Base-by-base conservation (phyloP, 495 filamentous ascomycete species). In the Penicillium lagena region DNA sequence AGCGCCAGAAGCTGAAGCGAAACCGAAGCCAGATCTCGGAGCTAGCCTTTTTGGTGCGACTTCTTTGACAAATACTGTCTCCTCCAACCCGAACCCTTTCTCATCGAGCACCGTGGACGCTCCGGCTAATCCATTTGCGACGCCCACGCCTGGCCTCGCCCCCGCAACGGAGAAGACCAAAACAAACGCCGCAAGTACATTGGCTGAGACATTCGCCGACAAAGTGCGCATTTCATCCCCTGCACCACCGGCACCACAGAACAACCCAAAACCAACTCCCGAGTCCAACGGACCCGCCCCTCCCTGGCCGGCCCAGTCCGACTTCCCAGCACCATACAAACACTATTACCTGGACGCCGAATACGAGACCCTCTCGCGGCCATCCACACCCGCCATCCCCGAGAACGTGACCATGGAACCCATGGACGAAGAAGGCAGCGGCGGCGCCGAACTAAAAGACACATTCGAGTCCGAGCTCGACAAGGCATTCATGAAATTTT, bases 341-440 rank as follows among this genome's bases (percentile, higher is more conserved):
- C 59, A 75, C 37, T 87, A 80, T 65, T 83, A 86, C 71, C 79
- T 99, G 35, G 91, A 97, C 58, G 91, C 90, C 9, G 93, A 96
- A 50, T 90, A 88, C 71, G 94, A 97, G 60, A 83, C 81, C 12
- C 78, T 96, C 35, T 85, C 45, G 17, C 62, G 46, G 40, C 73
- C 60, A 51, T 78, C 45, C 50, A 77, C 46, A 40, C 66, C 53
- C 35, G 62, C 48, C 36, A 70, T 58, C 54, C 75, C 58, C 9
- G 72, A 68, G 29, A 77, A 71, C 39, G 68, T 75, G 39, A 70
- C 75, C 29, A 72, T 85, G 47, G 81, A 87, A 46, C 68, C 78
- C 27, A 64, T 70, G 46, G 71, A 74, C 9, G 74, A 79, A 42
- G 62, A 71, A 33, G 58, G 59, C 2, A 56, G 60, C 12, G 69